Percentiles rank a stretch among this genome's conserved stretches.
These are phyloP conservation scores for Quillaja saponaria DNA, from an alignment of 306 rosid species.

Conservation along the genomic window DNA sequence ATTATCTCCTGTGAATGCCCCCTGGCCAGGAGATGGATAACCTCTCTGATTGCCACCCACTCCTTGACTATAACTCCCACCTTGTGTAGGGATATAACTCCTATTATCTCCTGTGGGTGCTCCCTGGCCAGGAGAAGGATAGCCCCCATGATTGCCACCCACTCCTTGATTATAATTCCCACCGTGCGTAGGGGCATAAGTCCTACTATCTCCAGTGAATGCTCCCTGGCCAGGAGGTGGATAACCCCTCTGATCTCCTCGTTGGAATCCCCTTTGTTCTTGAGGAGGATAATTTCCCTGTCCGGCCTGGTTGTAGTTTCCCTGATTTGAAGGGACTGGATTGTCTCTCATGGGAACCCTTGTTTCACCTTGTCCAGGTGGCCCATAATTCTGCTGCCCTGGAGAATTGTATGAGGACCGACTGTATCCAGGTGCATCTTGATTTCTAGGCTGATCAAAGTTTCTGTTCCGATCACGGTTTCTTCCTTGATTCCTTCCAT, in stretches of 20 bases:
- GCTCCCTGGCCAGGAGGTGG: conserved; percentile 55
- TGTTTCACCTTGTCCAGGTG: conserved; percentile 49
- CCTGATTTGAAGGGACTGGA: conserved; percentile 52
- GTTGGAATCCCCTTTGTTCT: conserved; percentile 47
- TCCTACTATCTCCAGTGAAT: conserved; percentile 32
- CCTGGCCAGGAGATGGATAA: conserved; percentile 53
- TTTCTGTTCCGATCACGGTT: conserved; percentile 44
- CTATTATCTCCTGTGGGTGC: no score
- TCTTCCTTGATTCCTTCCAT: conserved; percentile 55
- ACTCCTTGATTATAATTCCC: conserved; percentile 37
- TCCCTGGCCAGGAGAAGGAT: no score
- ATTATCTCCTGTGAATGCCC: conserved; percentile 34
- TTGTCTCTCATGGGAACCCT: conserved; percentile 34
- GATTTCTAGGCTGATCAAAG: conserved; percentile 35
- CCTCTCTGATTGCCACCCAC: no score
- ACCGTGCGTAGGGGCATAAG: conserved; percentile 29
- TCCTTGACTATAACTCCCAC: no score
- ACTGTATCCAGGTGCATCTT: conserved; percentile 7
- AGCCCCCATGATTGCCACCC: no score
- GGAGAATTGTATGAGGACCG: conserved; percentile 34
- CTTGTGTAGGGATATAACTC: no score
- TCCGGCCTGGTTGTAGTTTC: conserved; percentile 43
- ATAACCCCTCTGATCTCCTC: no score
- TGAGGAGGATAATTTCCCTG: conserved; percentile 32
- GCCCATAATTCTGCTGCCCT: conserved; percentile 39